Base-by-base conservation (phyloP, 2,329 filamentous ascomycete species). In the Helicocarpus griseus region DNA sequence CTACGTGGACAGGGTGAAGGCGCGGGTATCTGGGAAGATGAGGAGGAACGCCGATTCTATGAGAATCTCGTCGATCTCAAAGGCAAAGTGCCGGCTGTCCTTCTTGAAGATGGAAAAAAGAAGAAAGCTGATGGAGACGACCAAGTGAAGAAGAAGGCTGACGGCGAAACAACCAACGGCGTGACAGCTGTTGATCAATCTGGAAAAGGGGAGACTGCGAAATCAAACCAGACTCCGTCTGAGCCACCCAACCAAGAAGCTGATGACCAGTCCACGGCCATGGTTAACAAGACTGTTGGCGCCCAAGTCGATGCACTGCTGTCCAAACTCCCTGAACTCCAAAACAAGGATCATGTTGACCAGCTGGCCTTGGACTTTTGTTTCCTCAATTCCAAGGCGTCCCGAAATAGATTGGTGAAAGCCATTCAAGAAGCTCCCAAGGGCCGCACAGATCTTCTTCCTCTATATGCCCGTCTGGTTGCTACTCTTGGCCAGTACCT, bases 371-470 rank as follows among this genome's bases (percentile, higher is more conserved):
- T 96, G 55, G 91, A 97, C 63, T 98, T 98, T 65, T 97, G 93
- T 71, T 98, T 96, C 63, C 76, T 98, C 54, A 98, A 98, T 67
- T 98, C 93, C 1, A 98, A 98, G 65, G 93, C 93, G 8, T 98
- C 94, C 0, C 83, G 94, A 29, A 98, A 98, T 66, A 82, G 93
- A 46, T 78, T 98, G 2, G 79, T 97, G 65, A 97, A 96, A 69
- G 87, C 89, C 28, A 75, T 98, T 43, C 91, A 94, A 44, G 93
- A 98, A 58, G 85, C 97, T 13, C 93, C 93, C 3, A 97, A 95
- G 67, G 91, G 91, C 19, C 86, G 93, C 35, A 87, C 87, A 50
- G 93, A 98, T 68, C 77, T 98, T 14, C 76, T 98, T 14, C 90
- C 93, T 0, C 82, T 87, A 19, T 98, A 95, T 76, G 85, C 89